phyloP scores from a whole-genome alignment of 2,329 filamentous ascomycete species.

The Calonectria pseudoturangicola region DNA sequence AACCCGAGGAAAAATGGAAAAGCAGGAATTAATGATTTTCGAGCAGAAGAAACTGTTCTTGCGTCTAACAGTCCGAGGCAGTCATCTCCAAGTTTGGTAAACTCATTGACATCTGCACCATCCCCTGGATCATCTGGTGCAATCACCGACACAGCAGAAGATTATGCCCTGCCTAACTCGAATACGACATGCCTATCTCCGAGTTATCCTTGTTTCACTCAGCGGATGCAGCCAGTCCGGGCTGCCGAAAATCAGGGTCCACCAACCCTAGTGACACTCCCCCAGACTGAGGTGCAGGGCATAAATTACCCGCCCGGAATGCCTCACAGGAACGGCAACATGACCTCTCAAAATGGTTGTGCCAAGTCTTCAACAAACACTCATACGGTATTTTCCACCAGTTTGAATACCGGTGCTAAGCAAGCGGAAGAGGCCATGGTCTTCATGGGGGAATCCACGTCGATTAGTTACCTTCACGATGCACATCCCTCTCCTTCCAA shows the following conservation, averaged over 20 bases:
- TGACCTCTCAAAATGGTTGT: background rate
- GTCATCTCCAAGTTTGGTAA: background rate
- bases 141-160: no score
- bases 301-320: background rate
- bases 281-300: background rate
- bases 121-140: no score
- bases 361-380: background rate
- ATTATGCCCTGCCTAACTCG: background rate
- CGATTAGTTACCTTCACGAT: conserved; percentile 2
- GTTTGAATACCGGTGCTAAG: background rate
- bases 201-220: background rate
- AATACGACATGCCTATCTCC: background rate
- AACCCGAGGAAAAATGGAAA: background rate
- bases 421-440: background rate
- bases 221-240: background rate
- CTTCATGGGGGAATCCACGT: conserved; percentile 1
- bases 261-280: background rate
- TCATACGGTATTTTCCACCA: background rate
- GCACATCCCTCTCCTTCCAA: background rate
- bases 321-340: background rate
- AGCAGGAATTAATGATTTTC: background rate
- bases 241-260: background rate
- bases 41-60: background rate
- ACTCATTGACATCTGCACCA: background rate
- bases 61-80: background rate